A percentile compares a stretch with the other conserved stretches of the same genome.
phyloP scores from a whole-genome alignment of 2,329 filamentous ascomycete genomes.

The Arthrobotrys sphaeroides region DNA sequence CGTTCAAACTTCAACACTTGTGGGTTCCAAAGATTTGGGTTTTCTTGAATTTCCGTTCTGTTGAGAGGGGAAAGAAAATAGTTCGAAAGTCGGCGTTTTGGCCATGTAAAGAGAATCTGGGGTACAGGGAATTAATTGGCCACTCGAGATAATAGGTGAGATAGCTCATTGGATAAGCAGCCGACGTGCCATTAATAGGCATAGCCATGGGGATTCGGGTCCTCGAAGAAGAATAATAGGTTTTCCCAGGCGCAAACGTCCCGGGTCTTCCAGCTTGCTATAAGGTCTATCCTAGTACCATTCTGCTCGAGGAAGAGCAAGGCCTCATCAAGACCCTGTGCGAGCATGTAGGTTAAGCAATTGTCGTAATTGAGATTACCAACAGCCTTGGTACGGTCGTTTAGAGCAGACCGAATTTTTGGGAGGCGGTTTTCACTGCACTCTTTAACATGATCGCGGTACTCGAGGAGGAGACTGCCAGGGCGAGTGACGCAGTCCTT shows the following conservation, averaged over 20 bases:
- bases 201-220: too few species aligned
- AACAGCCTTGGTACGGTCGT: not conserved
- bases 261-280: not conserved
- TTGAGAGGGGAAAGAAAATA: too few species aligned
- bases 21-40: too few species aligned
- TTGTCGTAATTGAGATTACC: not conserved
- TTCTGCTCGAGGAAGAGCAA: not conserved
- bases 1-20: too few species aligned
- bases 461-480: constrained; percentile 1
- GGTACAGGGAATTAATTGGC: too few species aligned
- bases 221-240: not conserved
- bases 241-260: not conserved
- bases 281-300: not conserved
- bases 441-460: not conserved
- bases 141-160: too few species aligned
- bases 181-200: too few species aligned
- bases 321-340: constrained; percentile 8
- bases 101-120: too few species aligned
- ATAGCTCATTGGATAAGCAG: too few species aligned
- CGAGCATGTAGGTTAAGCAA: constrained; percentile 4
- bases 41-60: too few species aligned
- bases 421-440: not conserved
- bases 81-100: too few species aligned
- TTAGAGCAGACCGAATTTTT: not conserved
- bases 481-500: not conserved